Evolutionary conservation across 169 alveolate species (phyloP).

Genomic region (Cyclospora cayetanensis): DNA sequence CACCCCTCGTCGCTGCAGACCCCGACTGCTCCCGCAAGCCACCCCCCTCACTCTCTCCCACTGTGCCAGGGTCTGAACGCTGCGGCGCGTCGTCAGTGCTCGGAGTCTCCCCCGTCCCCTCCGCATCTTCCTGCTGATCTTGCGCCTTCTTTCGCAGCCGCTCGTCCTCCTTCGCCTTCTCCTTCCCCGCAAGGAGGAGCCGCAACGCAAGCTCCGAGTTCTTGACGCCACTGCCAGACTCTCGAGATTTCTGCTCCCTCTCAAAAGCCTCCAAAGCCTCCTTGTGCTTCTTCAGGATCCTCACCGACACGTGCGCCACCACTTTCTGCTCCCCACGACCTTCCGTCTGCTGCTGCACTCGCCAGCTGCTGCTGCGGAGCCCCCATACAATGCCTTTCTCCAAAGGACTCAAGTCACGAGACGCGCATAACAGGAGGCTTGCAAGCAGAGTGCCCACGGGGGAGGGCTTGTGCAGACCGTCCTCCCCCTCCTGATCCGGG

Average conservation of each 20-base stretch:
- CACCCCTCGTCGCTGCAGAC: background rate
- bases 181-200: background rate
- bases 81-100: background rate
- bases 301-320: background rate
- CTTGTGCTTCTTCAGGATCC: background rate
- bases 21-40: background rate
- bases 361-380: background rate
- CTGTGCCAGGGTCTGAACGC: no score
- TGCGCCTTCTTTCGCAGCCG: background rate
- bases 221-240: background rate
- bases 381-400: background rate
- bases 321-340: no score
- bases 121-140: background rate
- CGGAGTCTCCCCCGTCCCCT: background rate
- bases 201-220: no score
- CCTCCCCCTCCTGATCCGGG: no score
- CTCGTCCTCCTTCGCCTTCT: background rate
- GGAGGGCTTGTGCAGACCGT: no score
- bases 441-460: background rate
- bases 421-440: background rate
- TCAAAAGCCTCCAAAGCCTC: background rate
- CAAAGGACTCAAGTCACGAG: background rate
- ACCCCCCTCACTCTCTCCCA: background rate
- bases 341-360: background rate
- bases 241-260: background rate